Percentiles rank a stretch among this genome's conserved stretches.
Evolutionary conservation across 2,329 filamentous ascomycete species (phyloP).

Genomic region (Helicocarpus griseus): DNA sequence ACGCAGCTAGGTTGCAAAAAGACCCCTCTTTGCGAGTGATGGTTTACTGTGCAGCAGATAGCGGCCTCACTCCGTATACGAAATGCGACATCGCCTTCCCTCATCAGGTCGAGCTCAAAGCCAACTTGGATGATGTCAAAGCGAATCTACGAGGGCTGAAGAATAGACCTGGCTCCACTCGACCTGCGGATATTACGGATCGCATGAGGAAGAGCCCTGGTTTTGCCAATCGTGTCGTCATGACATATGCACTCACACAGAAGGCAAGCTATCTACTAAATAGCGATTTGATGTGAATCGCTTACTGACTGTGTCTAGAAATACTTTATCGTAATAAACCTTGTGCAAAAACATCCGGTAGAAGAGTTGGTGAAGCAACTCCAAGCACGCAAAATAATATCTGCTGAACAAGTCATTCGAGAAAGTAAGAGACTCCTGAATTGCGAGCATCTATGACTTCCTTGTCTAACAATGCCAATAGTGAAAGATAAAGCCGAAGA

Average conservation of each 20-base stretch:
- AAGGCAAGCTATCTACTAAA: conserved; percentile 67
- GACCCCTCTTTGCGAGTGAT: conserved; percentile 63
- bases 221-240: conserved; percentile 67
- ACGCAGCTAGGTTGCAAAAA: conserved; percentile 46
- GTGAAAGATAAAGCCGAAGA: conserved; percentile 75
- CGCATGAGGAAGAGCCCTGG: conserved; percentile 56
- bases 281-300: conserved; percentile 4
- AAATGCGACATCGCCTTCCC: conserved; percentile 73
- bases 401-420: conserved; percentile 68
- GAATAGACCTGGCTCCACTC: conserved; percentile 89
- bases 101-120: conserved; percentile 81
- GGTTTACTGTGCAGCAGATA: conserved; percentile 69
- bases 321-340: conserved; percentile 61
- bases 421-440: conserved; percentile 51
- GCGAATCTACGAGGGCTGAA: conserved; percentile 92
- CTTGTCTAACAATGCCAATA: conserved; percentile 25
- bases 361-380: conserved; percentile 62
- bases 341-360: conserved; percentile 65
- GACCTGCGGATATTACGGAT: conserved; percentile 82
- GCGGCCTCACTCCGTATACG: conserved; percentile 46
- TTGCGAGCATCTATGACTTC: conserved; percentile 22
- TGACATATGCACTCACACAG: conserved; percentile 85
- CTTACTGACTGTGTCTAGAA: conserved; percentile 41
- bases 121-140: conserved; percentile 80
- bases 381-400: conserved; percentile 58